Conservation (phyloP, 306 rosid species). For the Casuarina glauca region DNA sequence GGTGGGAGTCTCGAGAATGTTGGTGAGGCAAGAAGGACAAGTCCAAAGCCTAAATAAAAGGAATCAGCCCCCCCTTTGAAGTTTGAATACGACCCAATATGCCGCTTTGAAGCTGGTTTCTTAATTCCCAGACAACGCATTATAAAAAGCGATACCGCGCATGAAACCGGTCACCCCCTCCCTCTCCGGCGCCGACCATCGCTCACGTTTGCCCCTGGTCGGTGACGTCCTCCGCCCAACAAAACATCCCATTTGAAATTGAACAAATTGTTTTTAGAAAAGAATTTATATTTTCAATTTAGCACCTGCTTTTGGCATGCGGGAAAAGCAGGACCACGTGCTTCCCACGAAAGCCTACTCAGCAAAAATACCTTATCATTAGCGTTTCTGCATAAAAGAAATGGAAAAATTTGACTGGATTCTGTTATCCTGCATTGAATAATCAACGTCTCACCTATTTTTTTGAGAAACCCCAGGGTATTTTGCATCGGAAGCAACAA, state of each 20-base stretch:
- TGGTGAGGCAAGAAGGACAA: slow-evolving; percentile 24
- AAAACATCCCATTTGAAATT: too few relatives aligned
- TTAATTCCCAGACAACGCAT: slow-evolving; percentile 29
- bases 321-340: slow-evolving; percentile 82
- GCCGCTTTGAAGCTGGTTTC: slow-evolving; percentile 14
- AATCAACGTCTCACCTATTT: neutral
- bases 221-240: slow-evolving; percentile 1
- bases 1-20: slow-evolving; percentile 43
- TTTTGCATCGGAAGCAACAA: slow-evolving; percentile 53
- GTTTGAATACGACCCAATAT: slow-evolving; percentile 3
- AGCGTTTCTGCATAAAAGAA: neutral
- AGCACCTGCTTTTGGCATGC: slow-evolving; percentile 73
- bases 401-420: neutral
- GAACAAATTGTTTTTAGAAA: too few relatives aligned
- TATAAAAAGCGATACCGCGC: neutral
- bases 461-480: neutral
- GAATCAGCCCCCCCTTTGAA: slow-evolving; percentile 19
- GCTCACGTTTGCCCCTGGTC: slow-evolving; percentile 34
- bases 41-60: slow-evolving; percentile 24
- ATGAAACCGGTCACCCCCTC: neutral
- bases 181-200: slow-evolving; percentile 33
- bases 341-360: slow-evolving; percentile 39
- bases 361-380: neutral
- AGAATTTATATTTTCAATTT: slow-evolving; percentile 26
- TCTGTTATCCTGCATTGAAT: neutral